Percentiles rank a stretch among this genome's conserved stretches.
These are phyloP conservation scores for Corrigiola litoralis DNA, from an alignment of 179 eudicot species.

Conservation along the genomic window DNA sequence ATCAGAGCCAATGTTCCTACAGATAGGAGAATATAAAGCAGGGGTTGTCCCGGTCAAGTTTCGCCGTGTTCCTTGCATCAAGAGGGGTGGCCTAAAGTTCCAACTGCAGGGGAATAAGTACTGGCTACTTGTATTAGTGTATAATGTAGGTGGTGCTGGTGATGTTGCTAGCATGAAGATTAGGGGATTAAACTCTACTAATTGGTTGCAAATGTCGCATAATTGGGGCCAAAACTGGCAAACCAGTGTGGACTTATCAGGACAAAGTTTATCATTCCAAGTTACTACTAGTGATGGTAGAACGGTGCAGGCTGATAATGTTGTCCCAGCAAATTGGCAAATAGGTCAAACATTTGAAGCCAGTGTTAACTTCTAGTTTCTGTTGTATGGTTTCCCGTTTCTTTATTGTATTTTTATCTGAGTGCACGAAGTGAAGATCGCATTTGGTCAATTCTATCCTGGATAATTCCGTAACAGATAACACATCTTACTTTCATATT, in stretches of 20 bases:
- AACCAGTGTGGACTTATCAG: not conserved
- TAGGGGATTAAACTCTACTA: not conserved
- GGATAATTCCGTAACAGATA: too few species aligned
- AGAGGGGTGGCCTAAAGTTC: constrained; percentile 18
- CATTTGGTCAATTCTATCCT: too few species aligned
- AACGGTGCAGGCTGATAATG: constrained; percentile 9
- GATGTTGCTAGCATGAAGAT: constrained; percentile 12
- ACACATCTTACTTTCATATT: too few species aligned
- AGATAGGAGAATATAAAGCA: constrained; percentile 18
- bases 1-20: constrained; percentile 7
- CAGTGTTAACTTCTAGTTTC: not conserved
- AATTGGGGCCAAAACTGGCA: constrained; percentile 24
- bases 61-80: constrained; percentile 14
- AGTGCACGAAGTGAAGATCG: not conserved
- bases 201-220: constrained; percentile 10
- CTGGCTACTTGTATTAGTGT: constrained; percentile 16
- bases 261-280: constrained; percentile 23
- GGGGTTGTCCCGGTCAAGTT: constrained; percentile 19
- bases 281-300: constrained; percentile 26
- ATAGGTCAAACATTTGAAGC: constrained; percentile 17
- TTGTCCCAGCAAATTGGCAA: constrained; percentile 14
- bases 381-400: too few species aligned
- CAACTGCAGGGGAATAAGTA: constrained; percentile 9
- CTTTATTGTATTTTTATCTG: not conserved
- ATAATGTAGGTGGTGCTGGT: constrained; percentile 19